Evolutionary conservation across 441 rosid genomes (phyloP).

Genomic region (Capsella rubella): DNA sequence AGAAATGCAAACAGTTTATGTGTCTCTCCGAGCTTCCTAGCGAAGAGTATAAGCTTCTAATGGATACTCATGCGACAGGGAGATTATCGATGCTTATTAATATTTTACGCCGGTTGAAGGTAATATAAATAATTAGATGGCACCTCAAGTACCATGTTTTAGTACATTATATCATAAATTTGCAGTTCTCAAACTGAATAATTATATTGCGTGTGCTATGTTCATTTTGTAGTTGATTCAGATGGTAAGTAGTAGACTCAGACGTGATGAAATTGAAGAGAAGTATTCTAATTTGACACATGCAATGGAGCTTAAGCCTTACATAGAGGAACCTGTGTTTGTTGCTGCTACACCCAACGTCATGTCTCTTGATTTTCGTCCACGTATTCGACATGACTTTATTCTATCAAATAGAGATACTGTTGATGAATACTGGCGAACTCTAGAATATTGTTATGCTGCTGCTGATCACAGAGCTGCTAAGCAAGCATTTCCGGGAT

Average conservation of each 20-base stretch:
- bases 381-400: conserved; percentile 95
- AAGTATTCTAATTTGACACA: conserved; percentile 70
- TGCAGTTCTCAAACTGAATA: background rate
- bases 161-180: conserved; percentile 2
- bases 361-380: conserved; percentile 80
- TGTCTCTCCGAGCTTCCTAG: conserved; percentile 75
- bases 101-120: conserved; percentile 90
- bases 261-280: conserved; percentile 55
- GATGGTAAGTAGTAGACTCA: conserved; percentile 63
- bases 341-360: conserved; percentile 59
- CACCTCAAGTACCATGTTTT: conserved; percentile 10
- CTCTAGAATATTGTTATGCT: conserved; percentile 95
- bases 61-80: conserved; percentile 84
- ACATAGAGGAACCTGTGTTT: conserved; percentile 86
- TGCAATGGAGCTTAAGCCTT: conserved; percentile 92
- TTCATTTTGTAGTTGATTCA: conserved; percentile 70
- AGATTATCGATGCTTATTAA: conserved; percentile 84
- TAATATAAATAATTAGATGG: conserved; percentile 41
- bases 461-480: conserved; percentile 90
- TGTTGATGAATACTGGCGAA: conserved; percentile 94
- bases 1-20: conserved; percentile 78
- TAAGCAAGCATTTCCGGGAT: conserved; percentile 92
- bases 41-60: conserved; percentile 73
- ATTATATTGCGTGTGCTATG: background rate
- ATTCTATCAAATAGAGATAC: conserved; percentile 74